Conservation (phyloP, 805 yeast genomes). For the Candida berthetii region DNA sequence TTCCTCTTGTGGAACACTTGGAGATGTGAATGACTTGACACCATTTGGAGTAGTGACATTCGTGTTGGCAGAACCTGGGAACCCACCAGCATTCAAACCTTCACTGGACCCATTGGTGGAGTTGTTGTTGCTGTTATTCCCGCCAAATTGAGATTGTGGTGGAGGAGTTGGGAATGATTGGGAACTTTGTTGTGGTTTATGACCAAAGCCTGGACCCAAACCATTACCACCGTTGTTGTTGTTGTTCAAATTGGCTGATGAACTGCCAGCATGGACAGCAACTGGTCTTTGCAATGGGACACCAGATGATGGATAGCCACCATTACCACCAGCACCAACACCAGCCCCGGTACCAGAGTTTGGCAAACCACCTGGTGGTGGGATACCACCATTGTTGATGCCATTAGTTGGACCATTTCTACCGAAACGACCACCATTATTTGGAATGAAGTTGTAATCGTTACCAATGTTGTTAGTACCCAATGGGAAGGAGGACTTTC, state of each 20-base stretch:
- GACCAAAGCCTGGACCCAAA: neutral
- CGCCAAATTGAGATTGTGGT: neutral
- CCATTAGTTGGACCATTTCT: neutral
- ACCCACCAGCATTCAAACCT: neutral
- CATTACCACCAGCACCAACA: neutral
- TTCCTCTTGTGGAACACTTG: neutral
- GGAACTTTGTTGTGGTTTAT: neutral
- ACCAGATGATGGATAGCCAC: neutral
- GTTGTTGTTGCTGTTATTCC: neutral
- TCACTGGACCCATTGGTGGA: neutral
- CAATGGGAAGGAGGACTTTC: slow-evolving; percentile 32
- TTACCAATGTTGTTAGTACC: slow-evolving; percentile 8
- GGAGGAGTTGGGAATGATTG: neutral
- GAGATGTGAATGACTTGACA: neutral
- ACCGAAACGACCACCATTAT: neutral
- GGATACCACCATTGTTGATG: neutral
- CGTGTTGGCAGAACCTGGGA: neutral
- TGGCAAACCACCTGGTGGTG: slow-evolving; percentile 3
- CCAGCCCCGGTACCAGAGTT: slow-evolving; percentile 1
- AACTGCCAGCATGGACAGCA: neutral
- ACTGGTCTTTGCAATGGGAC: slow-evolving; percentile 1
- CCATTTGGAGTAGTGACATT: neutral
- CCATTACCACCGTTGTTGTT: neutral
- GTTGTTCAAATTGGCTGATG: neutral
- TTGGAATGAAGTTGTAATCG: neutral